phyloP scores from a whole-genome alignment of 441 rosid genomes.

The Croton laevigatus region DNA sequence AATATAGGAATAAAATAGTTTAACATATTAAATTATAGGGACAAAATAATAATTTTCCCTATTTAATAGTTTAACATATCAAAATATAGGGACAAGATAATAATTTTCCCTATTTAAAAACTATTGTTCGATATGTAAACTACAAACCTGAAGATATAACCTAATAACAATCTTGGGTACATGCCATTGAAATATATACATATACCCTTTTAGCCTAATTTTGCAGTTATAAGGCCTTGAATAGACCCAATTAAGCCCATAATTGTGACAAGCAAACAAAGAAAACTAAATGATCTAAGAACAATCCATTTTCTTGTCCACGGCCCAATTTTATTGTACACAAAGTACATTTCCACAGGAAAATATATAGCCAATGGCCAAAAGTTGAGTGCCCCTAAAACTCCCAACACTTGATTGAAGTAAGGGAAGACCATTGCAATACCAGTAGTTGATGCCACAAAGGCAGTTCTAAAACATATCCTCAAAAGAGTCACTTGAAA shows the following conservation, averaged over 20 bases:
- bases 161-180: too few species aligned
- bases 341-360: slow-evolving; percentile 79
- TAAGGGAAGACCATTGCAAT: slow-evolving; percentile 63
- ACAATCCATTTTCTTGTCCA: slow-evolving; percentile 72
- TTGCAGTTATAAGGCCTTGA: slow-evolving; percentile 50
- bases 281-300: slow-evolving; percentile 55
- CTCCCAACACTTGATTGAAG: slow-evolving; percentile 73
- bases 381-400: slow-evolving; percentile 68
- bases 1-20: too few species aligned
- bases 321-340: slow-evolving; percentile 52
- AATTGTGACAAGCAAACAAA: slow-evolving; percentile 46
- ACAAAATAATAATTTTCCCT: too few species aligned
- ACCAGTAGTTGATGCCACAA: slow-evolving; percentile 55
- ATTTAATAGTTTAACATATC: too few species aligned
- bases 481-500: slow-evolving; percentile 43
- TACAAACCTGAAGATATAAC: too few species aligned
- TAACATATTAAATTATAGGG: too few species aligned
- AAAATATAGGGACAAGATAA: too few species aligned
- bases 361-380: slow-evolving; percentile 81
- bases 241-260: slow-evolving; percentile 58
- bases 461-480: slow-evolving; percentile 52
- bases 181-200: too few species aligned
- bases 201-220: slow-evolving; percentile 30
- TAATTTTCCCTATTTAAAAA: too few species aligned
- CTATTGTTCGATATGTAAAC: too few species aligned